Conservation (phyloP, 495 filamentous ascomycete species). For the Pseudoneurospora amorphoporcata region DNA sequence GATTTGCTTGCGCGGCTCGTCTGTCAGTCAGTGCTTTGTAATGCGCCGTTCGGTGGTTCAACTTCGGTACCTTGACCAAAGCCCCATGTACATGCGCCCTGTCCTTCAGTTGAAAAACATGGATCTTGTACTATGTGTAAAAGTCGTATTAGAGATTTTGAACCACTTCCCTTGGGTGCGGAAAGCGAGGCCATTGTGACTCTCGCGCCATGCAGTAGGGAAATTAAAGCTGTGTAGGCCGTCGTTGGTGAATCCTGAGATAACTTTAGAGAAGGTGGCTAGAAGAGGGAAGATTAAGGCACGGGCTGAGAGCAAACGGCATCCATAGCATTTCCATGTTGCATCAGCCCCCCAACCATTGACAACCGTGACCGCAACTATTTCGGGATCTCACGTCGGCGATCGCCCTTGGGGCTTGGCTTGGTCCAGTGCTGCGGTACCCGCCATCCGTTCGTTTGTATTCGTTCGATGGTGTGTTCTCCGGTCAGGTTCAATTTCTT, state of each 20-base stretch:
- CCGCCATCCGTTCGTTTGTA: background rate
- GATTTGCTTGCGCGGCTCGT: background rate
- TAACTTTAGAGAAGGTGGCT: background rate
- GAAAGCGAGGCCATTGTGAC: background rate
- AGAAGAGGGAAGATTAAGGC: background rate
- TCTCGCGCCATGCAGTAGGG: background rate
- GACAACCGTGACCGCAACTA: background rate
- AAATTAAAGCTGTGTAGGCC: background rate
- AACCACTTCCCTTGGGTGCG: background rate
- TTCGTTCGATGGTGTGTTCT: background rate
- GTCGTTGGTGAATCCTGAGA: background rate
- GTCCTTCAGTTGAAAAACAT: background rate
- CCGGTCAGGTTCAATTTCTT: background rate
- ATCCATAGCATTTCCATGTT: background rate
- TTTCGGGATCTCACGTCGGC: background rate
- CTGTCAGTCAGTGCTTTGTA: background rate
- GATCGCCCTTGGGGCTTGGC: background rate
- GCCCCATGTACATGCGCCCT: background rate
- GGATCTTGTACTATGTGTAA: too few relatives aligned
- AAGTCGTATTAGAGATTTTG: background rate
- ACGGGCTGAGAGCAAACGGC: background rate
- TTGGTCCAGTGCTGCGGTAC: background rate
- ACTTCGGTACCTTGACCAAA: background rate
- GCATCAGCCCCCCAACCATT: background rate
- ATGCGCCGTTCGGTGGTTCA: background rate